Base-by-base conservation (phyloP, 139 green algal species). In the Limnomonas spitsbergensis region DNA sequence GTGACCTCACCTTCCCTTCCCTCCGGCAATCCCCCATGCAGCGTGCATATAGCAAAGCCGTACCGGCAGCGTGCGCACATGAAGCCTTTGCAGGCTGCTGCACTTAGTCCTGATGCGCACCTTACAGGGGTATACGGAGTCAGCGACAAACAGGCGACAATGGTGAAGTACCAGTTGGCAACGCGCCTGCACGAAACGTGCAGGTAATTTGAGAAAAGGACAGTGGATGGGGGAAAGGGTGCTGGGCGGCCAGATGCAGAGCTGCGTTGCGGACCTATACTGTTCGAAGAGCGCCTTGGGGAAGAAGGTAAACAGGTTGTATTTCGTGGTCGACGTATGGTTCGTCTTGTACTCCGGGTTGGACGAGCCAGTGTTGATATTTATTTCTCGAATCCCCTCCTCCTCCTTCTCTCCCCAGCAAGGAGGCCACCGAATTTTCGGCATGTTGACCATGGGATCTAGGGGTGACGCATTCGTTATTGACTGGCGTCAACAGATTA, bases 91-190 rank as follows among this genome's bases (percentile, higher is more conserved):
- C 36, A 74, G 42, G 47, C 14, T 20, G 14, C 14, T 61, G 14
- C 47, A 61, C 47, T 26, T 74, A 9, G 35, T 9, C 29, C 36
- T 47, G 42, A 40, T 40, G 42, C 29, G 26, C 68, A 74, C 68
- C 85, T 78, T 37, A 92, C 81, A 37, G 85, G 84, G 4, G 81
- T 86, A 81, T 87, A 88, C 2, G 87, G 83, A 9, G 90, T 94
- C 61, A 87, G 79, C 1, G 90, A 94, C 1, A 95, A 69, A 3
- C 80, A 87, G 1, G 91, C 91, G 14, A 94, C 83, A 7, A 92
- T 32, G 0, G 89, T 90, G 78, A 95, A 95, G 81, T 95, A 95
- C 0, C 91, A 81, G 77, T 95, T 95, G 34, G 91, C 91, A 0
- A 95, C 81, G 24, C 91, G 87, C 78, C 90, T 89, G 79, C 53